Evolutionary conservation across 768 basidiomycete genomes (phyloP).

Genomic region (Mrakia hoshinonis): DNA sequence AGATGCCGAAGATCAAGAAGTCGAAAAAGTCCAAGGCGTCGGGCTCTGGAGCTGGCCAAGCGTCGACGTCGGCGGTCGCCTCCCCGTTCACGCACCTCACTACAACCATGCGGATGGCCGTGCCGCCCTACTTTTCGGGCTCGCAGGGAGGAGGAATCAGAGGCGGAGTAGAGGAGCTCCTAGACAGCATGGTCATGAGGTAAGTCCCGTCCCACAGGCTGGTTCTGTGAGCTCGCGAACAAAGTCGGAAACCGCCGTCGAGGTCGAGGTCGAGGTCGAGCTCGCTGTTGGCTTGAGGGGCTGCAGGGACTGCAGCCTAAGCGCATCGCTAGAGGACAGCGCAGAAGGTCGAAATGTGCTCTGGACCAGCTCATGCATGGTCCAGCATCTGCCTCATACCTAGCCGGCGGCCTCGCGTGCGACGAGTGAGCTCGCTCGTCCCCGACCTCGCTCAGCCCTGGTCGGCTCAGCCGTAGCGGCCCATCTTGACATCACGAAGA

Average conservation of each 20-base stretch:
- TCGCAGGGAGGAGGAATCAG: not conserved
- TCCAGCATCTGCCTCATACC: too few relatives aligned
- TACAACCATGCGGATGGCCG: constrained; percentile 20
- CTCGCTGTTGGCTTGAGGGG: too few relatives aligned
- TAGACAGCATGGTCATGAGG: constrained; percentile 95
- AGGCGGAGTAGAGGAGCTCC: constrained; percentile 72
- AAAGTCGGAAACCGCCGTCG: not conserved
- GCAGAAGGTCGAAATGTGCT: too few relatives aligned
- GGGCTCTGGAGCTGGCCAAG: not conserved
- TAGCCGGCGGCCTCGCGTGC: too few relatives aligned
- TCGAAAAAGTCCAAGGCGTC: not conserved
- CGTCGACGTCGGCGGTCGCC: not conserved
- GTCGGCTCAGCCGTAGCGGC: too few relatives aligned
- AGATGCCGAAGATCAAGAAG: constrained; percentile 1
- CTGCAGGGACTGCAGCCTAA: too few relatives aligned
- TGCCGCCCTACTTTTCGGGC: constrained; percentile 23
- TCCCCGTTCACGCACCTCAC: constrained; percentile 21
- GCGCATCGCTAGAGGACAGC: too few relatives aligned
- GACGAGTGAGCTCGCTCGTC: too few relatives aligned
- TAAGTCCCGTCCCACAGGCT: constrained; percentile 41
- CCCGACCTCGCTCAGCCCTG: too few relatives aligned
- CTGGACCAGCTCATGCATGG: too few relatives aligned
- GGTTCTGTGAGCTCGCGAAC: too few relatives aligned
- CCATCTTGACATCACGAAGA: too few relatives aligned
- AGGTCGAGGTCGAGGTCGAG: not conserved